Conservation (phyloP, 768 basidiomycete genomes). For the Boletus rubropictus region DNA sequence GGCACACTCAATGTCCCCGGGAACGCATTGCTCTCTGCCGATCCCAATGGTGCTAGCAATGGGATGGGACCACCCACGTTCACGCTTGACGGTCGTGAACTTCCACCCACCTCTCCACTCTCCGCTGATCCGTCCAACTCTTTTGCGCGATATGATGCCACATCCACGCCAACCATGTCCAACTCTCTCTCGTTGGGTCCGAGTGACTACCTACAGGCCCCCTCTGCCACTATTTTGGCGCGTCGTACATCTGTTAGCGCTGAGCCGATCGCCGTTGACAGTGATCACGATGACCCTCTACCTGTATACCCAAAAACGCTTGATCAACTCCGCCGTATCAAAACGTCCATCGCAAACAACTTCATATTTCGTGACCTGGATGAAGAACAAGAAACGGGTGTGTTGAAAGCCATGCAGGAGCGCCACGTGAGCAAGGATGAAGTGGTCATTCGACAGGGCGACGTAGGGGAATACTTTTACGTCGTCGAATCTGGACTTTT, state of each 20-base stretch:
- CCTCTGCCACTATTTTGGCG: slow-evolving; percentile 74
- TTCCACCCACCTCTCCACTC: slow-evolving; percentile 58
- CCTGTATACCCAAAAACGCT: slow-evolving; percentile 74
- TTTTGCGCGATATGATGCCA: slow-evolving; percentile 48
- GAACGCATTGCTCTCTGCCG: slow-evolving; percentile 63
- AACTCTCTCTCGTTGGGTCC: slow-evolving; percentile 36
- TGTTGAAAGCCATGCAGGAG: slow-evolving; percentile 95
- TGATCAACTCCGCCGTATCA: slow-evolving; percentile 85
- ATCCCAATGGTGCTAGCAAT: slow-evolving; percentile 29
- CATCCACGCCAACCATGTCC: slow-evolving; percentile 41
- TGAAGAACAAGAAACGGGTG: slow-evolving; percentile 91
- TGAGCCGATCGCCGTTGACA: slow-evolving; percentile 87
- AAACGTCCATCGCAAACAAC: slow-evolving; percentile 77
- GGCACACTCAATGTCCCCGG: slow-evolving; percentile 77
- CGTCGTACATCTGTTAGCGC: slow-evolving; percentile 93
- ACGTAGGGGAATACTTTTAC: slow-evolving; percentile 96
- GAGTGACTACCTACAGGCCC: slow-evolving; percentile 67
- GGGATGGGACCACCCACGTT: slow-evolving; percentile 47
- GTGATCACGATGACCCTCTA: slow-evolving; percentile 55
- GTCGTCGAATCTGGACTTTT: slow-evolving; percentile 88
- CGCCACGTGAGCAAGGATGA: slow-evolving; percentile 62
- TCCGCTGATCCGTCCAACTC: slow-evolving; percentile 39
- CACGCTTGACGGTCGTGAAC: slow-evolving; percentile 52
- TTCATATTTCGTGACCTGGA: slow-evolving; percentile 96
- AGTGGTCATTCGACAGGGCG: slow-evolving; percentile 95